Conservation (phyloP, 2,329 filamentous ascomycete genomes). For the Calonectria leucothoes region DNA sequence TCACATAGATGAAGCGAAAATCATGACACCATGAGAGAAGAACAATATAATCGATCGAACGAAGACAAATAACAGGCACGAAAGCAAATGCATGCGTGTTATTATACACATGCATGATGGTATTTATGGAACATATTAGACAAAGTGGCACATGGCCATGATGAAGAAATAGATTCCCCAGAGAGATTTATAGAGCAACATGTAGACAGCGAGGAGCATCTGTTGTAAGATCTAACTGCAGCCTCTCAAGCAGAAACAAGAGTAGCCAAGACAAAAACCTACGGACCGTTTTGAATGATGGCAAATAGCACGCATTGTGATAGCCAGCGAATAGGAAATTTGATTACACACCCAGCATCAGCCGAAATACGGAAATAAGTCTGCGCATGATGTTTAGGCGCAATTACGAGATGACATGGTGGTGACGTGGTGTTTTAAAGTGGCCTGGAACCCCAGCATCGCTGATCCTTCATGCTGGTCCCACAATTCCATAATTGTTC, state of each 20-base stretch:
- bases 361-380: neutral
- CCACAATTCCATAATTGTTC: too few relatives aligned
- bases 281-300: neutral
- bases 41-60: slow-evolving; percentile 15
- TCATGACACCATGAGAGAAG: slow-evolving; percentile 14
- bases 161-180: neutral
- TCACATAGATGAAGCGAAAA: slow-evolving; percentile 33
- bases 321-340: neutral
- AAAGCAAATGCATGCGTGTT: neutral
- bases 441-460: too few relatives aligned
- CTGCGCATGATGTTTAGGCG: neutral
- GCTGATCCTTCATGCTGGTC: too few relatives aligned
- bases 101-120: slow-evolving; percentile 5
- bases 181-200: neutral
- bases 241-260: neutral
- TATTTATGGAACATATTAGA: slow-evolving; percentile 22
- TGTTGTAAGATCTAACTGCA: neutral
- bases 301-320: neutral
- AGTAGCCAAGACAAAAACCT: neutral
- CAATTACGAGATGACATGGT: too few relatives aligned
- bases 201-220: neutral
- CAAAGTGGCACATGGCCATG: neutral
- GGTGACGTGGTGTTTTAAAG: too few relatives aligned
- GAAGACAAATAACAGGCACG: neutral
- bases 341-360: neutral